phyloP scores from a whole-genome alignment of 129 eudicot species.

The Solidago caesia region DNA sequence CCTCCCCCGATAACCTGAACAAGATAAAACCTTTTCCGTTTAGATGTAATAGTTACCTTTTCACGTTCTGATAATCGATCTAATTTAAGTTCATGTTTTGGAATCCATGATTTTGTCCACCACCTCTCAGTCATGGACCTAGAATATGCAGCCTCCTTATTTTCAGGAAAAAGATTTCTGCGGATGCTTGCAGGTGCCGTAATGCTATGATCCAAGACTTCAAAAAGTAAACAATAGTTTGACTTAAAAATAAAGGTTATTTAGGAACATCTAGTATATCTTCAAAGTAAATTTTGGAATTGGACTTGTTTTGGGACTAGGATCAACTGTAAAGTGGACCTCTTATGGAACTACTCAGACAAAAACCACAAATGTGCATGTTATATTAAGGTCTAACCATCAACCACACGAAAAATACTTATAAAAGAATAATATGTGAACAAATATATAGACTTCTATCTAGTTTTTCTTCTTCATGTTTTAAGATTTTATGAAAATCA shows the following conservation, averaged over 20 bases:
- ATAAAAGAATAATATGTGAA: not conserved
- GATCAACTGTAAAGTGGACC: constrained; percentile 4
- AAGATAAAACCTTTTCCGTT: too few relatives aligned
- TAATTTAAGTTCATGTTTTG: constrained; percentile 60
- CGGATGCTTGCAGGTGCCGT: constrained; percentile 63
- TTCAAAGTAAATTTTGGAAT: constrained; percentile 1
- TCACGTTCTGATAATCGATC: constrained; percentile 82
- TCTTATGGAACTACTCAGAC: not conserved
- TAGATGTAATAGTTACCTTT: constrained; percentile 45
- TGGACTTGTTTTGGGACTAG: not conserved
- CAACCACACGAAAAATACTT: too few relatives aligned
- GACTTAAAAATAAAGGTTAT: not conserved
- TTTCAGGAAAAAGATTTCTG: constrained; percentile 52
- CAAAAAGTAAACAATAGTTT: constrained; percentile 20
- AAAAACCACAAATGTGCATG: not conserved
- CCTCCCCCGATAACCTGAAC: too few relatives aligned
- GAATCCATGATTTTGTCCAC: constrained; percentile 53
- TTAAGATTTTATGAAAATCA: not conserved
- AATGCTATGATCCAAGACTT: constrained; percentile 68
- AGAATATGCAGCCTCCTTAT: constrained; percentile 43
- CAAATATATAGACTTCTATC: not conserved
- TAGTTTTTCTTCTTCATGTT: not conserved
- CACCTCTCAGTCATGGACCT: constrained; percentile 77
- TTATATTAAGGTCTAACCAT: constrained; percentile 9
- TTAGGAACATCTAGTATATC: constrained; percentile 5